phyloP scores from a whole-genome alignment of 2,329 filamentous ascomycete genomes.

The Ceratocystis cubensis region DNA sequence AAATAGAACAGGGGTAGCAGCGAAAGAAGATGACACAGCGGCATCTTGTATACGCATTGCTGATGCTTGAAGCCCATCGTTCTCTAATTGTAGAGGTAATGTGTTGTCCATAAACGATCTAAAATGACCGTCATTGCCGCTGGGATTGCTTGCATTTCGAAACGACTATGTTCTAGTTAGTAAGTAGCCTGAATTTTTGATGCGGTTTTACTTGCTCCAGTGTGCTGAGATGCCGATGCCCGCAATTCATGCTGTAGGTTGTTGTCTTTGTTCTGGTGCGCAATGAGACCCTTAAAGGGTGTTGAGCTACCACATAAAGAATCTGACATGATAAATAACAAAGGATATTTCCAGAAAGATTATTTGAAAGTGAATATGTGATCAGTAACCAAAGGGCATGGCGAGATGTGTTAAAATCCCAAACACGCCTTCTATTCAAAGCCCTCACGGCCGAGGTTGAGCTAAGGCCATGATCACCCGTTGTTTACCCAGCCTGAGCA shows the following conservation, averaged over 20 bases:
- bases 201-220: not conserved
- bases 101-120: constrained; percentile 7
- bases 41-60: not conserved
- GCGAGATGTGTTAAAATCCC: not conserved
- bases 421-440: not conserved
- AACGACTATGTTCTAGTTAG: not conserved
- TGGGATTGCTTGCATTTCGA: constrained; percentile 3
- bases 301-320: constrained; percentile 33
- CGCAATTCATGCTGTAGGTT: constrained; percentile 28
- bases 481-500: constrained; percentile 1
- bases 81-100: not conserved
- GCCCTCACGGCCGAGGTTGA: not conserved
- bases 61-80: not conserved
- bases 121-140: not conserved
- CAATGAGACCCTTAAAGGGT: constrained; percentile 34
- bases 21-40: not conserved
- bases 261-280: constrained; percentile 33
- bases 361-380: not conserved
- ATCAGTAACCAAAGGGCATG: not conserved
- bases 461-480: constrained; percentile 2
- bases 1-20: not conserved
- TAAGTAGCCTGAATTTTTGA: not conserved
- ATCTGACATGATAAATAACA: constrained; percentile 30
- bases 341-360: not conserved
- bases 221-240: not conserved